Evolutionary conservation across 768 basidiomycete genomes (phyloP), one percentile per base, ranked within the genome.

Genomic region (Tylopilus vinaceipallidus): DNA sequence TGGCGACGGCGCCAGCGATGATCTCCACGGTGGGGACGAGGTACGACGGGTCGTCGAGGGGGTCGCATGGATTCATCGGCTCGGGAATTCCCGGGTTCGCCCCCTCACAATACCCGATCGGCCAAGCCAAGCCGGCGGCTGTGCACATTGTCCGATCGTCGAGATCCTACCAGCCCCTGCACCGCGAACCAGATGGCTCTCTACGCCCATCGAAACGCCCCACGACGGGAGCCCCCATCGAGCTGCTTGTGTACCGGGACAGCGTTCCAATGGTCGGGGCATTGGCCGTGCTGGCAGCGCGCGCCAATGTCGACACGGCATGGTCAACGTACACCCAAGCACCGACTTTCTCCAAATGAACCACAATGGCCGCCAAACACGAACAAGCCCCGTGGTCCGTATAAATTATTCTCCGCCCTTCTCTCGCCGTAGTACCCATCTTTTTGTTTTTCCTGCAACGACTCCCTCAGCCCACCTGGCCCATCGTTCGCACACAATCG

Each of bases 1-100:
- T 49, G 1, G 76, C 71, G n/a, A 79, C 54, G 4, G 81, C 79
- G 51, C 75, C 73, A 9, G 72, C 45, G 33, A 86, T 71, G 11
- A 76, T 78, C 38, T 72, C 66, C 14, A 81, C 55, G 36, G 77
- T 69, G 1, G 80, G 77, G 20, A 60, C 64, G 32, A 83, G 60
- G 51, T 54, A 67, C 0, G 29, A 38, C 8, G 49, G 41, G 27
- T 67, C 64, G 1, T 68, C 24, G 3, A 55, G 20, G 29, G 35
- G 37, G 22, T 6, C 27, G 6, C 27, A 12, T 29, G 27, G 27
- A 29, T 29, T 12, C 27, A 29, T 29, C 27, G n/a, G n/a, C n/a
- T n/a, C n/a, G n/a, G n/a, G n/a, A n/a, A n/a, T n/a, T n/a, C n/a
- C n/a, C n/a, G n/a, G n/a, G n/a, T n/a, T n/a, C n/a, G n/a, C n/a